These are phyloP conservation scores for Diaporthe sp. DNA, from an alignment of 2,329 filamentous ascomycete species.

Conservation along the genomic window DNA sequence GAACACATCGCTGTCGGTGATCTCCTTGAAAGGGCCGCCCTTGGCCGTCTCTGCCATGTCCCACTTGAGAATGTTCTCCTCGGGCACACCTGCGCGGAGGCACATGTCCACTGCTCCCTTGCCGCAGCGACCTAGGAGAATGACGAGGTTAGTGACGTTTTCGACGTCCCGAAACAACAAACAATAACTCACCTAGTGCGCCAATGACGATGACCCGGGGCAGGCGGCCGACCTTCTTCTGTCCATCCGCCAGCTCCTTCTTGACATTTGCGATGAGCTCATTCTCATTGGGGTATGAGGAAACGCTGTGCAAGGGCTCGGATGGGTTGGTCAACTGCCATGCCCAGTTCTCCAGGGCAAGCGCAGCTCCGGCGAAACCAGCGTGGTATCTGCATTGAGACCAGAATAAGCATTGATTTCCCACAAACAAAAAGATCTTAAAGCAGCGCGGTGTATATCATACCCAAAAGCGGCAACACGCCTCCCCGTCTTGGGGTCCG, in stretches of 20 bases:
- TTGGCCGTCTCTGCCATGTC: slow-evolving; percentile 85
- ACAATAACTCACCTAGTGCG: slow-evolving; percentile 50
- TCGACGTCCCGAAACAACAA: neutral
- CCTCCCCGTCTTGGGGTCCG: slow-evolving; percentile 75
- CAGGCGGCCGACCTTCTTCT: slow-evolving; percentile 73
- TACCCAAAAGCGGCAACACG: slow-evolving; percentile 81
- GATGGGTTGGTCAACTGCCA: slow-evolving; percentile 80
- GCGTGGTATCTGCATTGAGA: slow-evolving; percentile 36
- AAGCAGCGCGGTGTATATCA: neutral
- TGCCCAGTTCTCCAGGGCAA: slow-evolving; percentile 85
- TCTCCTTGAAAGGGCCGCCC: slow-evolving; percentile 84
- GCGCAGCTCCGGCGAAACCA: slow-evolving; percentile 67
- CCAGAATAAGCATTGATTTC: neutral
- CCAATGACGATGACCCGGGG: slow-evolving; percentile 89
- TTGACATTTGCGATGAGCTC: slow-evolving; percentile 82
- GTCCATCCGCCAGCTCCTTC: slow-evolving; percentile 75
- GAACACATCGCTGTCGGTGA: slow-evolving; percentile 81
- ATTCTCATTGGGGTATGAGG: slow-evolving; percentile 80
- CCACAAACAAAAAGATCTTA: too few species aligned
- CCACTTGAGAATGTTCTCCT: slow-evolving; percentile 75
- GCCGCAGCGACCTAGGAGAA: slow-evolving; percentile 79
- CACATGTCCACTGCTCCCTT: slow-evolving; percentile 87
- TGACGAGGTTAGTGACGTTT: neutral
- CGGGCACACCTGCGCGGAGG: slow-evolving; percentile 78
- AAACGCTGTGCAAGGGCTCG: slow-evolving; percentile 75